Evolutionary conservation across 345 rosid genomes (phyloP).

Genomic region (Populus pruinosa): DNA sequence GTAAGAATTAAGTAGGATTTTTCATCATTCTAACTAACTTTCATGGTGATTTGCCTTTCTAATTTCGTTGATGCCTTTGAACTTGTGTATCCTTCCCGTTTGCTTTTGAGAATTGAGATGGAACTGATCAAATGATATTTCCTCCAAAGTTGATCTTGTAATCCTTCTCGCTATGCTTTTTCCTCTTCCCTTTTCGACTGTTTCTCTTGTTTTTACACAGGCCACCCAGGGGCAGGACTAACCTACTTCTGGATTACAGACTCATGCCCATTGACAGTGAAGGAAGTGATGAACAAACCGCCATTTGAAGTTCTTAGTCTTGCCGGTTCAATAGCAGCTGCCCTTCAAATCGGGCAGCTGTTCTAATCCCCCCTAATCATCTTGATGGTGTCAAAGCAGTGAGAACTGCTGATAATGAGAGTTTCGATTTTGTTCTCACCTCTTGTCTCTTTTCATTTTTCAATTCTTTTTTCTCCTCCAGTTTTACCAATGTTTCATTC

Average conservation of each 20-base stretch:
- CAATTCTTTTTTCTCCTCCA: neutral
- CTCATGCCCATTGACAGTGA: conserved; percentile 79
- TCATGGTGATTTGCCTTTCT: neutral
- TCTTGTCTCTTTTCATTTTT: neutral
- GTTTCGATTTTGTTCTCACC: neutral
- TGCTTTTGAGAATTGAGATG: neutral
- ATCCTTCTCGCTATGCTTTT: neutral
- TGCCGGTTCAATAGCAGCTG: conserved; percentile 74
- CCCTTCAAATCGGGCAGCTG: conserved; percentile 55
- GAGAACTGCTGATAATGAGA: neutral
- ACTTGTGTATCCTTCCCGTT: neutral
- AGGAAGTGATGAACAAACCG: conserved; percentile 58
- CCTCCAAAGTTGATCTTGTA: neutral
- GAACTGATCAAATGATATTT: neutral
- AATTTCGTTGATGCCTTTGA: neutral
- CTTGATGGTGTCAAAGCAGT: neutral
- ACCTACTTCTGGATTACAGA: conserved; percentile 95
- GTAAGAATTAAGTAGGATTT: neutral
- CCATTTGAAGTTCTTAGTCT: conserved; percentile 95
- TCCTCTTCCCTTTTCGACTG: neutral
- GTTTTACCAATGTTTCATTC: neutral
- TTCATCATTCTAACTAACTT: neutral
- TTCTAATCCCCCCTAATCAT: neutral
- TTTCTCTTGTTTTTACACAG: conserved; percentile 29
- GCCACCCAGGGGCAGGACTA: conserved; percentile 63